phyloP scores from a whole-genome alignment of 169 alveolate genomes.

The Eimeria necatrix region DNA sequence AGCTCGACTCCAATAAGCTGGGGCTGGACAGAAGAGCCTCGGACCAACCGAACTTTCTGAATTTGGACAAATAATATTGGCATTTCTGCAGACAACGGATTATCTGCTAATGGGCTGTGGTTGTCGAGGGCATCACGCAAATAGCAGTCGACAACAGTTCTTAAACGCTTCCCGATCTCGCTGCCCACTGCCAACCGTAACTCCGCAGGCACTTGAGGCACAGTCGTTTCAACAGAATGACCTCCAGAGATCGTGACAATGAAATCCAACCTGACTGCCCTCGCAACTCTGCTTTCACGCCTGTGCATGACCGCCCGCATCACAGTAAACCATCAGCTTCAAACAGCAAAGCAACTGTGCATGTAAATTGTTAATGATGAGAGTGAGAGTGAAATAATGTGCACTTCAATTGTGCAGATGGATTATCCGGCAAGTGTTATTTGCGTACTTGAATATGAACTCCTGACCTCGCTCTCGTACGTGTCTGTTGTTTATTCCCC shows the following conservation, averaged over 20 bases:
- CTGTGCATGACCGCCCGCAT: neutral
- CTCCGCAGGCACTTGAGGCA: constrained; percentile 30
- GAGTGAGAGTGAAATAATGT: too few species aligned
- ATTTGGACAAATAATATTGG: constrained; percentile 29
- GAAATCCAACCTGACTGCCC: constrained; percentile 39
- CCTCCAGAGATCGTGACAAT: neutral
- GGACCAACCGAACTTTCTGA: neutral
- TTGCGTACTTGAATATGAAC: constrained; percentile 19
- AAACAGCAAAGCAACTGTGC: neutral
- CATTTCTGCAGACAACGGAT: neutral
- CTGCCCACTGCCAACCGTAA: neutral
- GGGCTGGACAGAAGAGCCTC: neutral
- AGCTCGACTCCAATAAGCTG: neutral
- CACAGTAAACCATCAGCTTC: too few species aligned
- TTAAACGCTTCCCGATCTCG: neutral
- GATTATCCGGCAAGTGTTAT: neutral
- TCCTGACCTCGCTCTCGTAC: neutral
- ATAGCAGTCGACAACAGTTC: neutral
- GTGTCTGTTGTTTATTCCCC: neutral
- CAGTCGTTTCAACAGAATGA: neutral
- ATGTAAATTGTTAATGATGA: too few species aligned
- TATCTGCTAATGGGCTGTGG: neutral
- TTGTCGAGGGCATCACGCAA: neutral
- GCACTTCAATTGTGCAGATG: neutral
- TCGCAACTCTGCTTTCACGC: neutral